phyloP scores from a whole-genome alignment of 1,284 basidiomycete species.

The Malassezia furfur region DNA sequence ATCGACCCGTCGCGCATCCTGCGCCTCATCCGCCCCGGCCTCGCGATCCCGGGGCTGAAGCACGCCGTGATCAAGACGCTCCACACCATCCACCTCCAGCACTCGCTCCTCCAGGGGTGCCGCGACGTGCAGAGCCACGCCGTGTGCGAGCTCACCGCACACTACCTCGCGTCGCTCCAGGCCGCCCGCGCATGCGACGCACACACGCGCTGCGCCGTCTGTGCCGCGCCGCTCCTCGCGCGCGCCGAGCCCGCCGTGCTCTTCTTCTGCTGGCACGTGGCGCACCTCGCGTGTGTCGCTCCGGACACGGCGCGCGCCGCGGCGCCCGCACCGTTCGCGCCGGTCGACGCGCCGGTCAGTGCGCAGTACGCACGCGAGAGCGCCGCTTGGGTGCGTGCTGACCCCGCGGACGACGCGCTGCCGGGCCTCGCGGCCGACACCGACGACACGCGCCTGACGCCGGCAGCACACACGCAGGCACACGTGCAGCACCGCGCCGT shows the following conservation, averaged over 20 bases:
- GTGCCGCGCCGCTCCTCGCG: constrained; percentile 22
- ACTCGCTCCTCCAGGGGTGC: constrained; percentile 43
- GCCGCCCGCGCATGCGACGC: constrained; percentile 29
- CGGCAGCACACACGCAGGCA: neutral
- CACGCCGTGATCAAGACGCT: constrained; percentile 90
- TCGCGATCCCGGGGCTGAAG: constrained; percentile 90
- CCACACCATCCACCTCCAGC: constrained; percentile 78
- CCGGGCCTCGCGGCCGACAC: neutral
- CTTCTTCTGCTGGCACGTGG: constrained; percentile 38
- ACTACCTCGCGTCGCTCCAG: constrained; percentile 22
- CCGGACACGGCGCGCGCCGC: neutral
- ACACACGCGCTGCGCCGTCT: constrained; percentile 23
- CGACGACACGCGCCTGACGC: neutral
- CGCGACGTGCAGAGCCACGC: constrained; percentile 34
- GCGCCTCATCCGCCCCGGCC: constrained; percentile 81
- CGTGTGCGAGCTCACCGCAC: constrained; percentile 22
- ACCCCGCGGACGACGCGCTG: neutral
- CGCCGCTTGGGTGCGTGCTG: neutral
- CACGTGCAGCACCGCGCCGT: neutral
- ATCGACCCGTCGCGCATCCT: constrained; percentile 92
- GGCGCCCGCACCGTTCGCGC: neutral
- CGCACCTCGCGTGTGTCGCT: constrained; percentile 28
- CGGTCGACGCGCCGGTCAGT: neutral
- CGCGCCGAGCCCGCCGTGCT: constrained; percentile 20
- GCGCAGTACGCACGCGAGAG: neutral